Evolutionary conservation across 495 filamentous ascomycete species (phyloP), one percentile per base, ranked within the genome.

Genomic region (Tuber melanosporum): DNA sequence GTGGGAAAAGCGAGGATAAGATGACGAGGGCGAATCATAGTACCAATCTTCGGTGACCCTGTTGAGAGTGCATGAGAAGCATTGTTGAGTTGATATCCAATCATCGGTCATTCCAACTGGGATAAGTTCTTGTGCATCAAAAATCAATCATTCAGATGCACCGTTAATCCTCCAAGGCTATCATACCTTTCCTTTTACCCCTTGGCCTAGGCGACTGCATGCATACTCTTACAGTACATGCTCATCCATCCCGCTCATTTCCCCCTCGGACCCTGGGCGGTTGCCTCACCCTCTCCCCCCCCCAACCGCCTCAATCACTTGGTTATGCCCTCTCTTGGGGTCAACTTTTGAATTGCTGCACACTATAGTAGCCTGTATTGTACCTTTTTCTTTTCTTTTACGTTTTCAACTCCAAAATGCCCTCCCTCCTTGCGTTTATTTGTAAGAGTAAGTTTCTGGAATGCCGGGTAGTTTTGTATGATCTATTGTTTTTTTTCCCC

Each of bases 131-230:
- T 79, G 66, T 52, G 52, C 78, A 73, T 73, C 71, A 71, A 26
- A 76, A 15, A 52, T 66, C 44, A 76, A 80, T 76, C 46, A 66
- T 79, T 62, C 79, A 76, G 72, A 42, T 79, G 71, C 74, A 76
- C 71, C 70, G 76, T 79, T 75, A 79, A 80, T 80, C 76, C 44
- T 75, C 52, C 76, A 75, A 74, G 78, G 77, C 47, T 66, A 41
- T 32, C 32, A 32, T 32, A 69, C 49, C 44, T 72, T 72, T 80
- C 79, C 73, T 80, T 78, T 80, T 76, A 73, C 78, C 78, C 78
- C 78, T 75, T 76, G 72, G 45, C 57, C 57, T 66, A 66, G 57
- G 57, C 32, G 57, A 66, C 73, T 80, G 42, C 73, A 80, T 80
- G 78, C 78, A 72, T 80, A 76, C 49, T 71, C 57, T 8, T 66